Evolutionary conservation across 2,329 filamentous ascomycete species (phyloP).

Genomic region (Aureobasidium sp.): DNA sequence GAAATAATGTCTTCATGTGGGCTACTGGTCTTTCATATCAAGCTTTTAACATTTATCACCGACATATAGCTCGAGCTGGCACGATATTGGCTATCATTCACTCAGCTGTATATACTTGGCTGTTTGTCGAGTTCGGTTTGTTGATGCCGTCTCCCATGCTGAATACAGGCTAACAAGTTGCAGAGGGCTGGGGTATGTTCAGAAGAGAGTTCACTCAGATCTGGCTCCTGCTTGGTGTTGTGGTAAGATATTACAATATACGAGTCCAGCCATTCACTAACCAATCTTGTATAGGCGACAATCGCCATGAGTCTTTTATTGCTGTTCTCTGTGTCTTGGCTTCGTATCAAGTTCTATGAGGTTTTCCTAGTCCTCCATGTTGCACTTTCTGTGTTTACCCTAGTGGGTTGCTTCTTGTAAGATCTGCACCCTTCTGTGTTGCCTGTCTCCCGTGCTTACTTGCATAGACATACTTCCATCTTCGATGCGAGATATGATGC

Average conservation of each 20-base stretch:
- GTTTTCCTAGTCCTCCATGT: constrained; percentile 47
- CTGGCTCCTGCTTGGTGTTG: constrained; percentile 5
- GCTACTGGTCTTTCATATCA: constrained; percentile 62
- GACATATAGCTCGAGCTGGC: constrained; percentile 57
- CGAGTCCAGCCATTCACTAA: neutral
- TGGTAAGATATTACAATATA: neutral
- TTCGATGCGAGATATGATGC: constrained; percentile 44
- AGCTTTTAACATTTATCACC: constrained; percentile 61
- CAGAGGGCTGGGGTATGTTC: neutral
- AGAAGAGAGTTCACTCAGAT: neutral
- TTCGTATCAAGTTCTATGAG: constrained; percentile 49
- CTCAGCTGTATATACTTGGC: constrained; percentile 49
- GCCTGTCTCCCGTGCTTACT: constrained; percentile 19
- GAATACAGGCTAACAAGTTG: neutral
- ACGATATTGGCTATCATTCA: constrained; percentile 58
- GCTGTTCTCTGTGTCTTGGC: constrained; percentile 44
- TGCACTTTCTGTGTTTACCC: constrained; percentile 42
- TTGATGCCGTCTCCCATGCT: constrained; percentile 25
- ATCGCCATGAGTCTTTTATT: constrained; percentile 42
- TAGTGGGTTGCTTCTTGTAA: constrained; percentile 48
- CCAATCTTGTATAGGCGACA: constrained; percentile 23
- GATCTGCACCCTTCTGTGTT: constrained; percentile 26
- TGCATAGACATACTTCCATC: constrained; percentile 45
- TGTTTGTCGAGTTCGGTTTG: constrained; percentile 1
- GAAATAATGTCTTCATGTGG: constrained; percentile 62